These are phyloP conservation scores for Gypsophila paniculata DNA, from an alignment of 179 eudicot genomes.

Conservation along the genomic window DNA sequence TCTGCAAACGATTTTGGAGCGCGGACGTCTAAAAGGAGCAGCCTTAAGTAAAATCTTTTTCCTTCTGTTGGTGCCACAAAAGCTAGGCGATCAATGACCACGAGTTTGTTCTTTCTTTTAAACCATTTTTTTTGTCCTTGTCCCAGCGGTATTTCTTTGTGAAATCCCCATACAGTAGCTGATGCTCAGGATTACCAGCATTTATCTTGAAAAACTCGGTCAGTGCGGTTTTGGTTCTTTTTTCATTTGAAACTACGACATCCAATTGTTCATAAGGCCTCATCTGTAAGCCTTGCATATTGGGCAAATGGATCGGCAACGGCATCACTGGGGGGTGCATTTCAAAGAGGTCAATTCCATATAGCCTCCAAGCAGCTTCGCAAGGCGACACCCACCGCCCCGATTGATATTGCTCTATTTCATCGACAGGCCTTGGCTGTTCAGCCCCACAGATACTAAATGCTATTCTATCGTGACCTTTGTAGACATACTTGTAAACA, in stretches of 20 bases:
- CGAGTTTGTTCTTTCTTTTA: neutral
- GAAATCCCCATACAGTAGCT: neutral
- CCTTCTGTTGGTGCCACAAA: slow-evolving; percentile 18
- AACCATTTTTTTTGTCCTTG: neutral
- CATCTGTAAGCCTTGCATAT: neutral
- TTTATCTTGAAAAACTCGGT: neutral
- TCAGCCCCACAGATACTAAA: too few species aligned
- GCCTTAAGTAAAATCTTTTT: slow-evolving; percentile 21
- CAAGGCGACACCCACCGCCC: too few species aligned
- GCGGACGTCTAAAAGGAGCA: slow-evolving; percentile 11
- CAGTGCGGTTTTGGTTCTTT: neutral
- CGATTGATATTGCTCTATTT: too few species aligned
- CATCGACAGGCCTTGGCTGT: too few species aligned
- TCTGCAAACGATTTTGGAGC: slow-evolving; percentile 26
- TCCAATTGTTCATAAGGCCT: slow-evolving; percentile 6
- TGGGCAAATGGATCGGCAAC: neutral
- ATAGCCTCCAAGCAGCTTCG: too few species aligned
- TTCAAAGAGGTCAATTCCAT: too few species aligned
- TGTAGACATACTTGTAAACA: too few species aligned
- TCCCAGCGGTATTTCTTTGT: neutral
- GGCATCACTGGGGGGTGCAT: too few species aligned
- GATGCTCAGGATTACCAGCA: neutral
- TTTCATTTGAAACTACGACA: neutral
- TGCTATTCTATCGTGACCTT: too few species aligned
- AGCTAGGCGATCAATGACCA: slow-evolving; percentile 9